A percentile compares a stretch with the other conserved stretches of the same genome.
phyloP scores from a whole-genome alignment of 2,329 filamentous ascomycete genomes.

The Aspergillus vadensis region DNA sequence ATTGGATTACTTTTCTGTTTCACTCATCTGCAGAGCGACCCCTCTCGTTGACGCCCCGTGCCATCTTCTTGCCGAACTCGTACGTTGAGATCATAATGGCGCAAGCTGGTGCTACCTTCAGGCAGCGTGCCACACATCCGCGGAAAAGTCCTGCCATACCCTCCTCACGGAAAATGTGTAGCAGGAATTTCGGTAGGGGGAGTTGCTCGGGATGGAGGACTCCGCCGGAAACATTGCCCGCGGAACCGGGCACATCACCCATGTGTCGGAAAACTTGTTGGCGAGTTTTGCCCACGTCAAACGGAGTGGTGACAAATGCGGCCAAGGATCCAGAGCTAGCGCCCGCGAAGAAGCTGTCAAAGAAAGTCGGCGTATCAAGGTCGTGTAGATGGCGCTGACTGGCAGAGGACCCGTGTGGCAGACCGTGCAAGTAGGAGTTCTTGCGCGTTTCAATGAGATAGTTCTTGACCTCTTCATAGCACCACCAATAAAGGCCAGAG shows the following conservation, averaged over 20 bases:
- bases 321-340: constrained; percentile 81
- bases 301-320: constrained; percentile 87
- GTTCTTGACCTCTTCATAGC: constrained; percentile 82
- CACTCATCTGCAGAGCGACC: constrained; percentile 33
- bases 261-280: constrained; percentile 78
- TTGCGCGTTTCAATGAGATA: constrained; percentile 68
- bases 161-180: constrained; percentile 87
- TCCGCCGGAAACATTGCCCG: constrained; percentile 14
- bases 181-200: constrained; percentile 79
- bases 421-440: constrained; percentile 38
- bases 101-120: constrained; percentile 94
- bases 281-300: constrained; percentile 95
- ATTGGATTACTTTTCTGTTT: not conserved
- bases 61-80: constrained; percentile 90
- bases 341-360: constrained; percentile 87
- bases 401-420: constrained; percentile 15
- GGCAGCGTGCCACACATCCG: constrained; percentile 85
- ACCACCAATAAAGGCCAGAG: constrained; percentile 97
- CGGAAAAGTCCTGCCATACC: constrained; percentile 79
- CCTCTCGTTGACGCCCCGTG: constrained; percentile 70
- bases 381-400: constrained; percentile 59
- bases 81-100: constrained; percentile 99
- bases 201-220: constrained; percentile 66
- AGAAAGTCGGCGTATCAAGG: constrained; percentile 74
- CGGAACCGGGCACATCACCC: constrained; percentile 37